Conservation (phyloP, 208 protist genomes). For the Trypanosoma lewisi region DNA sequence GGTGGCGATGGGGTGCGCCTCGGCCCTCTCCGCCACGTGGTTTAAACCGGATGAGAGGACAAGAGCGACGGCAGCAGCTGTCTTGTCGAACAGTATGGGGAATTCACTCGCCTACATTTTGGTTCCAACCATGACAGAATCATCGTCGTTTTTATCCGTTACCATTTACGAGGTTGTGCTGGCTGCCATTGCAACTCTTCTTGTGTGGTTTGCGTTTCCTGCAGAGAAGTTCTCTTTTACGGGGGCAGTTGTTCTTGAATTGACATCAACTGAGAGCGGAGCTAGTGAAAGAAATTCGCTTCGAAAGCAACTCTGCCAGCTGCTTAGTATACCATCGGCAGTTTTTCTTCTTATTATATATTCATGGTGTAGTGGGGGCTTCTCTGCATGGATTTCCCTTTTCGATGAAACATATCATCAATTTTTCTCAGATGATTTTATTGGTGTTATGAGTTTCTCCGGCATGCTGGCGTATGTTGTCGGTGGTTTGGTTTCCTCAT, state of each 20-base stretch:
- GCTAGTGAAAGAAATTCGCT: constrained; percentile 43
- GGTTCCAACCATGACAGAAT: constrained; percentile 61
- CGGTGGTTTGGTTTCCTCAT: constrained; percentile 74
- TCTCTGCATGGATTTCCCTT: constrained; percentile 82
- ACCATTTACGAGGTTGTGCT: constrained; percentile 70
- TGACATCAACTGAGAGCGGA: constrained; percentile 22
- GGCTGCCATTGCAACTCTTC: constrained; percentile 36
- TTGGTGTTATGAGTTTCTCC: constrained; percentile 83
- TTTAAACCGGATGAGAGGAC: constrained; percentile 81
- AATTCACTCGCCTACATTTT: constrained; percentile 82
- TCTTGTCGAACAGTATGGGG: constrained; percentile 81
- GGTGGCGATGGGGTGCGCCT: constrained; percentile 73
- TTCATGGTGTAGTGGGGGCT: constrained; percentile 81
- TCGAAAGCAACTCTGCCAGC: constrained; percentile 45
- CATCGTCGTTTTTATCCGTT: constrained; percentile 50
- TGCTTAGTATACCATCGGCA: constrained; percentile 61
- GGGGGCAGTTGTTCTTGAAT: background rate
- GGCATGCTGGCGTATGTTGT: constrained; percentile 76
- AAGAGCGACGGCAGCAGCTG: constrained; percentile 71
- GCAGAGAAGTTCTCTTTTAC: constrained; percentile 24
- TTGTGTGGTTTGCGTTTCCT: constrained; percentile 66
- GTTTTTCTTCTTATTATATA: constrained; percentile 81
- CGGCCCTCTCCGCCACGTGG: constrained; percentile 82
- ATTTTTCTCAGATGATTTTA: constrained; percentile 66
- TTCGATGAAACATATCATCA: constrained; percentile 73